These are phyloP conservation scores for Helianthus tuberosus DNA, from an alignment of 129 eudicot species.

Conservation along the genomic window DNA sequence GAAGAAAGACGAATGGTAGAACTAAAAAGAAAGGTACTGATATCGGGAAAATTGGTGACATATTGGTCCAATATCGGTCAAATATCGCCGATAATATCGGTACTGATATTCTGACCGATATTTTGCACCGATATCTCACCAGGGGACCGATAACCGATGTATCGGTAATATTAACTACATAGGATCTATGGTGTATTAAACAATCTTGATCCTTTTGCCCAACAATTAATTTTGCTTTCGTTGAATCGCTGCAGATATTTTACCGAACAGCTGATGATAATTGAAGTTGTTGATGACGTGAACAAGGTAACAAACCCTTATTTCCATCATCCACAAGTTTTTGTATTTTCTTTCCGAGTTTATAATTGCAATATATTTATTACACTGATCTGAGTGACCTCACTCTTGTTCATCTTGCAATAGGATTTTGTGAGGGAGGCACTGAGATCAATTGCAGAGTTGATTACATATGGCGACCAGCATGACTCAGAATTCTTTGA, in stretches of 20 bases:
- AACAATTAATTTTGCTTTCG: slow-evolving; percentile 25
- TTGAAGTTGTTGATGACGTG: slow-evolving; percentile 81
- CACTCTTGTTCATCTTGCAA: slow-evolving; percentile 13
- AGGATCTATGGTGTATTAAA: not conserved
- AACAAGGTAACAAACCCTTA: slow-evolving; percentile 64
- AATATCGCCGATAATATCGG: too few relatives aligned
- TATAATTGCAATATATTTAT: slow-evolving; percentile 4
- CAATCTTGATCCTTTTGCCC: not conserved
- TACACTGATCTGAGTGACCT: slow-evolving; percentile 17
- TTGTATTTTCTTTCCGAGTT: not conserved
- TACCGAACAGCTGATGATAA: slow-evolving; percentile 81
- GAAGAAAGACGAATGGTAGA: too few relatives aligned
- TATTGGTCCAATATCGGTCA: too few relatives aligned
- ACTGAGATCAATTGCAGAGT: slow-evolving; percentile 89
- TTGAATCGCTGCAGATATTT: slow-evolving; percentile 50
- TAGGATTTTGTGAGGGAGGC: slow-evolving; percentile 95
- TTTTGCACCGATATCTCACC: not conserved
- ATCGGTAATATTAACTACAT: too few relatives aligned
- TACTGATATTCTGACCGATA: too few relatives aligned
- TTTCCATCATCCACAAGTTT: not conserved
- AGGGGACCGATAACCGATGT: too few relatives aligned
- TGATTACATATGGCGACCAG: slow-evolving; percentile 95
- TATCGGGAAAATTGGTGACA: too few relatives aligned
- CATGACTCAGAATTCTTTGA: slow-evolving; percentile 89
- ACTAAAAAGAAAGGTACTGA: too few relatives aligned